Conservation (phyloP, 108 stramenopile genomes). For the Asterionellopsis glacialis region DNA sequence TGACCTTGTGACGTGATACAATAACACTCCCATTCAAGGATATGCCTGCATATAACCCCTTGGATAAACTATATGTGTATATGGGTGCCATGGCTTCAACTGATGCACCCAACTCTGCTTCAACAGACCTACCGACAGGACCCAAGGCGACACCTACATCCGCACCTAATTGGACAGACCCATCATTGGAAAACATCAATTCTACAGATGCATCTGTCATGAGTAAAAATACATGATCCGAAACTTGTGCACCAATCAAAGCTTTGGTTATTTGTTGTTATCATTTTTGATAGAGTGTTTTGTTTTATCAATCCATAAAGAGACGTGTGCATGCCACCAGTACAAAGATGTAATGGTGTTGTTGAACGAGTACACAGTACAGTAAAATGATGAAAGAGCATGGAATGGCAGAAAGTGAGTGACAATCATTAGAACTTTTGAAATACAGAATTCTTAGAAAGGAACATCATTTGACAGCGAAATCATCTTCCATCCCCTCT, state of each 20-base stretch:
- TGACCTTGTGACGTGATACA: slow-evolving; percentile 81
- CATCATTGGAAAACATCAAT: slow-evolving; percentile 64
- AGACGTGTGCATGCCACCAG: no score
- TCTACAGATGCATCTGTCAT: slow-evolving; percentile 92
- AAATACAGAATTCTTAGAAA: no score
- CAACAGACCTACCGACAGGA: slow-evolving; percentile 87
- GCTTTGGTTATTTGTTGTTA: slow-evolving; percentile 35
- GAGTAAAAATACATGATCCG: slow-evolving; percentile 90
- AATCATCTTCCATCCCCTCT: no score
- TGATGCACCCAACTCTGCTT: slow-evolving; percentile 79
- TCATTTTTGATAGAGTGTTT: not conserved
- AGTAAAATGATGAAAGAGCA: no score
- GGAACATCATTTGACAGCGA: no score
- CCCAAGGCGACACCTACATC: slow-evolving; percentile 93
- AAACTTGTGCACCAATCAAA: slow-evolving; percentile 75
- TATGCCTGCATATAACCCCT: slow-evolving; percentile 93
- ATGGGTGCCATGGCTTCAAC: slow-evolving; percentile 70
- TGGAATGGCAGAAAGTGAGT: no score
- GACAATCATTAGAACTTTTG: not conserved
- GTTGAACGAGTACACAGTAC: no score
- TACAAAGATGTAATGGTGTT: no score
- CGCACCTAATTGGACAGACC: slow-evolving; percentile 88
- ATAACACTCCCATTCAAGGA: slow-evolving; percentile 90
- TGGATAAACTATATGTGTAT: slow-evolving; percentile 88
- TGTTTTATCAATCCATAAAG: no score